Evolutionary conservation across 495 filamentous ascomycete species (phyloP).

Genomic region (Penicillium macrosclerotiorum): DNA sequence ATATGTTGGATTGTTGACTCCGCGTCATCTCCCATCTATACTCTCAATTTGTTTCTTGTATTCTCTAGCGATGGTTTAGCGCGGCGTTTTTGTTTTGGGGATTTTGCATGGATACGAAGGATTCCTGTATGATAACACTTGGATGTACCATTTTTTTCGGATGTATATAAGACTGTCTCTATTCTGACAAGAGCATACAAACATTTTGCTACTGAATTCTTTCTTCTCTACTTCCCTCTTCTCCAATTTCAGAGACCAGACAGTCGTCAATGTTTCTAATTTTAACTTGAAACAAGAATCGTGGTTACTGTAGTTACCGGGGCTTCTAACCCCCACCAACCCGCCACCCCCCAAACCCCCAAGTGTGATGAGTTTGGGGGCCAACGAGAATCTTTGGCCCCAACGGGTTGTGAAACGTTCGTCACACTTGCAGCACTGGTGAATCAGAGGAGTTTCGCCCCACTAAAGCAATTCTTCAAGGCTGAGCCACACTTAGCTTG

Average conservation of each 20-base stretch:
- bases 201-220: too few species aligned
- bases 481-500: background rate
- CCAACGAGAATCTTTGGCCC: too few species aligned
- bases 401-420: background rate
- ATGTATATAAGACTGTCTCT: too few species aligned
- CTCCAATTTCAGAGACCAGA: too few species aligned
- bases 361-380: background rate
- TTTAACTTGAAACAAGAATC: too few species aligned
- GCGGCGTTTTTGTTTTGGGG: constrained; percentile 1
- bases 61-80: constrained; percentile 2
- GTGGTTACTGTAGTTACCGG: too few species aligned
- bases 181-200: too few species aligned
- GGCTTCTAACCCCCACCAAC: background rate
- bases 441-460: too few species aligned
- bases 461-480: too few species aligned
- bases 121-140: background rate
- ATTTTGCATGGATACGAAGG: background rate
- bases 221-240: too few species aligned
- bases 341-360: background rate
- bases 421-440: too few species aligned
- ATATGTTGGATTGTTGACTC: background rate
- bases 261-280: too few species aligned
- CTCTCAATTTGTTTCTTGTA: background rate
- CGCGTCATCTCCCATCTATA: background rate
- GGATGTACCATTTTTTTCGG: background rate